Percentiles rank a stretch among this genome's conserved stretches.
phyloP scores from a whole-genome alignment of 1,284 basidiomycete species.

The Mycosarcoma mackinlayi region DNA sequence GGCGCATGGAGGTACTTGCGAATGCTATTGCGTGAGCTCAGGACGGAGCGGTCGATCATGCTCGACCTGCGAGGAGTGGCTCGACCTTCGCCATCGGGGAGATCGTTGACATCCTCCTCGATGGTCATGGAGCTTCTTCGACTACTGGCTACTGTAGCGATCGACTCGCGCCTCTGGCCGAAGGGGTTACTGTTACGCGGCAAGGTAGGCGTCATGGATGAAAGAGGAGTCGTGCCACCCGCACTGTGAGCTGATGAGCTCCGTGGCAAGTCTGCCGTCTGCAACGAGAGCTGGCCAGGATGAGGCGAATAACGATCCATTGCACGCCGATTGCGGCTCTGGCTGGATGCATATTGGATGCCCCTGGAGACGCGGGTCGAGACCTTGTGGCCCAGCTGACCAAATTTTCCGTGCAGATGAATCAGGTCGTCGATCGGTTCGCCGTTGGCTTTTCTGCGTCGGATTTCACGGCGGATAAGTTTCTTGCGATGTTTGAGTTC shows the following conservation, averaged over 20 bases:
- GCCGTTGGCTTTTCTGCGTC: constrained; percentile 42
- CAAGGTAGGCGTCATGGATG: constrained; percentile 26
- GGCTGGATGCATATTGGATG: constrained; percentile 54
- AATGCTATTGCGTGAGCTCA: constrained; percentile 43
- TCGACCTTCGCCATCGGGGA: constrained; percentile 12
- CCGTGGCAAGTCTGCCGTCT: constrained; percentile 29
- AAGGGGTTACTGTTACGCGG: constrained; percentile 30
- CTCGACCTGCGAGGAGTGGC: constrained; percentile 15
- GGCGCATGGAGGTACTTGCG: constrained; percentile 37
- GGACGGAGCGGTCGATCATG: constrained; percentile 31
- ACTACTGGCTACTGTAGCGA: constrained; percentile 39
- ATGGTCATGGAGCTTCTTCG: constrained; percentile 37
- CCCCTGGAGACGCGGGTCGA: constrained; percentile 48
- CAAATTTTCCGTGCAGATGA: constrained; percentile 25
- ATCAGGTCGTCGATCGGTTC: constrained; percentile 40
- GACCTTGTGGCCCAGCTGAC: constrained; percentile 39
- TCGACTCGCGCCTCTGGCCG: constrained; percentile 31
- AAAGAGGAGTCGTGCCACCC: constrained; percentile 15
- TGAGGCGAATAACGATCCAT: constrained; percentile 62
- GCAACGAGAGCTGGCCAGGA: constrained; percentile 20
- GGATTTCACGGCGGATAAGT: constrained; percentile 48
- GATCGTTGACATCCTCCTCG: constrained; percentile 28
- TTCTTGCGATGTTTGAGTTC: constrained; percentile 48
- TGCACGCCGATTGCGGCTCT: constrained; percentile 58
- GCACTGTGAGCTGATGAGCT: constrained; percentile 20